Conservation (phyloP, 2,329 filamentous ascomycete genomes). For the Colletotrichum neosansevieriae region DNA sequence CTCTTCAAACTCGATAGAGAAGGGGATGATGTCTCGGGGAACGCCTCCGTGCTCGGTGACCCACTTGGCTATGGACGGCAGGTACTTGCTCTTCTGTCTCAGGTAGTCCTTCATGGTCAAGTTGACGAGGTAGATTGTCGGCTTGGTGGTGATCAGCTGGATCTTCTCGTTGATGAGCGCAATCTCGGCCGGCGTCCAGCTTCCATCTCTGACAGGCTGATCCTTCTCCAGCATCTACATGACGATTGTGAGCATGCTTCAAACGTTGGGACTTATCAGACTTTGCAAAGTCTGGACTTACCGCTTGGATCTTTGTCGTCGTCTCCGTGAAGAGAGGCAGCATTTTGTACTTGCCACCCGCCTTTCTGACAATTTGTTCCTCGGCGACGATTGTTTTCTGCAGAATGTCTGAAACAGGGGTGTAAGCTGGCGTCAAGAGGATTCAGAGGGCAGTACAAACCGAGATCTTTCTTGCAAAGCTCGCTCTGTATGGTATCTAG, state of each 20-base stretch:
- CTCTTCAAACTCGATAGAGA: slow-evolving; percentile 60
- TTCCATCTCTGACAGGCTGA: slow-evolving; percentile 56
- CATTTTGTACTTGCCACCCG: slow-evolving; percentile 60
- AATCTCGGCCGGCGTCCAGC: slow-evolving; percentile 57
- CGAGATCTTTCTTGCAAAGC: slow-evolving; percentile 56
- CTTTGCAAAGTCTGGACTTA: slow-evolving; percentile 22
- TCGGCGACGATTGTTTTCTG: slow-evolving; percentile 54
- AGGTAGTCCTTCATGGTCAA: slow-evolving; percentile 61
- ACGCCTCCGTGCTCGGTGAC: slow-evolving; percentile 57
- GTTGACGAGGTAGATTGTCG: slow-evolving; percentile 59
- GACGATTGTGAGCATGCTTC: slow-evolving; percentile 24
- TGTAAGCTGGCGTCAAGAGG: neutral
- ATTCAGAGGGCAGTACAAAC: slow-evolving; percentile 37
- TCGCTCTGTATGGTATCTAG: slow-evolving; percentile 54
- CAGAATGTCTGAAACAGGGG: slow-evolving; percentile 50
- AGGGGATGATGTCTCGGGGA: slow-evolving; percentile 56
- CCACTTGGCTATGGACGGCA: slow-evolving; percentile 58
- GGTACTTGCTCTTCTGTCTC: slow-evolving; percentile 60
- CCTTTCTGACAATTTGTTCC: slow-evolving; percentile 55
- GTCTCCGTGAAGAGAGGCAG: slow-evolving; percentile 58
- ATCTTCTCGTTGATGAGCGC: slow-evolving; percentile 60
- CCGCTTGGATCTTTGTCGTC: slow-evolving; percentile 54
- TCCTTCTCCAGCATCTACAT: slow-evolving; percentile 54
- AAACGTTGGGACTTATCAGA: neutral
- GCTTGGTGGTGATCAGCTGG: slow-evolving; percentile 59